phyloP scores from a whole-genome alignment of 306 rosid species.

The Vicia villosa region DNA sequence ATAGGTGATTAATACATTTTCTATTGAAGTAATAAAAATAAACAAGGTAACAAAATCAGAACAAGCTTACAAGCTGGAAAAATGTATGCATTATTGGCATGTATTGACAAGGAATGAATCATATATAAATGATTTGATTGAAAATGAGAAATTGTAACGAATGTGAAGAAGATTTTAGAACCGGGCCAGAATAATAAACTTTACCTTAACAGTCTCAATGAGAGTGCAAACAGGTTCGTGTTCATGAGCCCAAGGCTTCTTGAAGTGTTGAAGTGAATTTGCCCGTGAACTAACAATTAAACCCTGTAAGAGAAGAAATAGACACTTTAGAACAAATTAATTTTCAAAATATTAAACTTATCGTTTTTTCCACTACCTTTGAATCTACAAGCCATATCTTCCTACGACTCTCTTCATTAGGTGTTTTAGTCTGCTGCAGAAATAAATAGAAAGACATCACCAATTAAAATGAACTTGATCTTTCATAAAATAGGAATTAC shows the following conservation, averaged over 20 bases:
- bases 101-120: conserved; percentile 36
- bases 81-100: conserved; percentile 94
- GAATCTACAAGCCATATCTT: conserved; percentile 96
- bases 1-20: too few species aligned
- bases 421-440: conserved; percentile 58
- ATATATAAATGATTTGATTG: conserved; percentile 2
- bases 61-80: too few species aligned
- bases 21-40: too few species aligned
- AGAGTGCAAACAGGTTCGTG: conserved; percentile 75
- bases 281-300: conserved; percentile 79
- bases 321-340: conserved; percentile 4
- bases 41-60: too few species aligned
- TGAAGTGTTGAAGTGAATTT: conserved; percentile 84
- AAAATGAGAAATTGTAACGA: conserved; percentile 4
- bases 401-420: conserved; percentile 81
- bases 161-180: conserved; percentile 33
- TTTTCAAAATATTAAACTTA: neutral
- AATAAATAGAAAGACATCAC: conserved; percentile 11
- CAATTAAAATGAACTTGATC: too few species aligned
- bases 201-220: conserved; percentile 83
- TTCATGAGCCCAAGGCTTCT: conserved; percentile 98
- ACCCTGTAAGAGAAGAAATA: conserved; percentile 58
- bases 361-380: conserved; percentile 54
- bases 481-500: too few species aligned
- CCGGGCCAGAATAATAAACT: conserved; percentile 79